Base-by-base conservation (phyloP, 306 rosid genomes). In the Dicorynia guianensis region DNA sequence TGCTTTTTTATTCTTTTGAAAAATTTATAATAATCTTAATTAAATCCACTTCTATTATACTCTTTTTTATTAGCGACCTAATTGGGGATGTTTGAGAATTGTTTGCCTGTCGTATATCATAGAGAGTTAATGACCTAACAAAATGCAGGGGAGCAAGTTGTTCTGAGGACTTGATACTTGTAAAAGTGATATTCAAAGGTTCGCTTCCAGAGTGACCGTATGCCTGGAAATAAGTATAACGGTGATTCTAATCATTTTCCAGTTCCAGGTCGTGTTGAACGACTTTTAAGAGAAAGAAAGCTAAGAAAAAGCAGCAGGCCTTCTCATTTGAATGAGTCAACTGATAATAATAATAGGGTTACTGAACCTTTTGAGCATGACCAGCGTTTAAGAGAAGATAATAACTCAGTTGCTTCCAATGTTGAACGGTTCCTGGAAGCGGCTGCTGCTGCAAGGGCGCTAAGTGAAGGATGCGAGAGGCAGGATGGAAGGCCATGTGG, bases 181-280 rank as follows among this genome's bases (percentile, higher is more conserved):
- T 25, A 62, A 54, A 77, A 72, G 75, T 83, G 75, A 80, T 72
- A 71, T 67, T 44, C 66, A 69, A 65, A 68, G 86, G 87, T 76
- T 85, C 68, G 85, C 71, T 82, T 85, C 52, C 81, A 79, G 82
- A 87, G 87, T 60, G 97, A 86, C 65, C 96, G 40, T 52, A 95
- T 88, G 90, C 86, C 93, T 63, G 98, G 87, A 67, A 89, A 79
- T 77, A 85, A 82, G 84, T 87, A 65, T 86, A 80, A 89, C 77
- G 83, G 86, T 76, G 74, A 72, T 76, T 70, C 82, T 63, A 46
- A 66, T 77, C 60, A 49, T 64, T 4, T 61, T 44, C 85, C 30
- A 25, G 30, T 25, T 25, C 30, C 92, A 34, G 63, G 68, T 81
- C 97, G 99, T 49, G 39, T 80, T 65, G 96, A 58, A 66, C 90